These are phyloP conservation scores for Stachybotrys chlorohalonatus DNA, from an alignment of 2,329 filamentous ascomycete genomes.

Conservation along the genomic window DNA sequence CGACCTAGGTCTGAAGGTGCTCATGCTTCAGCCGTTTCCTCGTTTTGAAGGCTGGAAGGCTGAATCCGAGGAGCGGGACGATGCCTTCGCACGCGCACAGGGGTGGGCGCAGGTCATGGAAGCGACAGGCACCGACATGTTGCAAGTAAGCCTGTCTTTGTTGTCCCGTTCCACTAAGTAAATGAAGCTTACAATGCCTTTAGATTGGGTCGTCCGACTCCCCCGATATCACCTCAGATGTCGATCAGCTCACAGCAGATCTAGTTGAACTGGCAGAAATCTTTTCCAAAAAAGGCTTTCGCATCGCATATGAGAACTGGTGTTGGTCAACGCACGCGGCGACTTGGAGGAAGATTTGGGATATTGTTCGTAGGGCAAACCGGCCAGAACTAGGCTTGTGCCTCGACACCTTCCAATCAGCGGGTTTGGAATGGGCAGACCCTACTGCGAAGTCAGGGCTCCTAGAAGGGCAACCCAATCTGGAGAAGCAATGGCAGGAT, in stretches of 20 bases:
- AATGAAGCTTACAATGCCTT: not conserved
- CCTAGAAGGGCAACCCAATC: conserved; percentile 37
- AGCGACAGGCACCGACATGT: conserved; percentile 57
- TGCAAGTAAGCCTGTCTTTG: conserved; percentile 42
- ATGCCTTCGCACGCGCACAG: conserved; percentile 52
- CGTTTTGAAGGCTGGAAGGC: conserved; percentile 69
- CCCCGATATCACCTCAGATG: conserved; percentile 40
- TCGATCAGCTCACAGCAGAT: conserved; percentile 47
- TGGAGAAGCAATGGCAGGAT: conserved; percentile 39
- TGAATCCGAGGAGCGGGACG: conserved; percentile 39
- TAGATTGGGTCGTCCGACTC: conserved; percentile 60
- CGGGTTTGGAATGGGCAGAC: conserved; percentile 64
- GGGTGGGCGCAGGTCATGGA: conserved; percentile 68
- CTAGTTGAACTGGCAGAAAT: conserved; percentile 56
- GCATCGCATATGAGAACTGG: conserved; percentile 73
- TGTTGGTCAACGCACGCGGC: conserved; percentile 68
- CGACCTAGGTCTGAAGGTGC: conserved; percentile 45
- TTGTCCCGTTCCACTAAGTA: not conserved
- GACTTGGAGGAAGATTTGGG: conserved; percentile 61
- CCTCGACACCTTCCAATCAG: conserved; percentile 70
- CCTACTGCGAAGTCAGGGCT: conserved; percentile 55
- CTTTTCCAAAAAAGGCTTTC: conserved; percentile 45
- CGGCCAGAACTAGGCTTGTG: conserved; percentile 63
- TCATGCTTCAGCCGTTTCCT: conserved; percentile 68
- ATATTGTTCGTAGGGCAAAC: conserved; percentile 54